These are phyloP conservation scores for Diaporthe nobilis DNA, from an alignment of 2,329 filamentous ascomycete genomes.

Conservation along the genomic window DNA sequence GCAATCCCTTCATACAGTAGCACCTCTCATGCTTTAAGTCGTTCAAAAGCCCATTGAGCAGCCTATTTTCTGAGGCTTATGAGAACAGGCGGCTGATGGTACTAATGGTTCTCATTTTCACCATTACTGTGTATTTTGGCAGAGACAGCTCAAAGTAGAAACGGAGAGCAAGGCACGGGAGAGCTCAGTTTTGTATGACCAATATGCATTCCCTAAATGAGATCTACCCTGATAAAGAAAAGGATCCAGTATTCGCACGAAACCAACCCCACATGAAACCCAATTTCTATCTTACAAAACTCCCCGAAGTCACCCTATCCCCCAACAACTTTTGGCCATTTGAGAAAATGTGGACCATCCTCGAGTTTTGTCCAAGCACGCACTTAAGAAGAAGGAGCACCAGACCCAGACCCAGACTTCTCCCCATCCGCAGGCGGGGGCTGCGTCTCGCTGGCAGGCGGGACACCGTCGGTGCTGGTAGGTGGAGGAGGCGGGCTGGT, in stretches of 20 bases:
- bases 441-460: neutral
- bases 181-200: neutral
- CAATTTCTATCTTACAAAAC: neutral
- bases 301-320: no score
- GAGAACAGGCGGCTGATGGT: no score
- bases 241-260: neutral
- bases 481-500: neutral
- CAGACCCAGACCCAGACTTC: neutral
- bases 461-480: neutral
- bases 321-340: no score
- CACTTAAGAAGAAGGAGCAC: neutral
- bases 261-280: no score
- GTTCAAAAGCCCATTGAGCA: no score
- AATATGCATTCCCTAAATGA: conserved; percentile 1
- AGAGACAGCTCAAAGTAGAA: no score
- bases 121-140: no score
- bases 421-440: neutral
- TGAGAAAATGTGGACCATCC: neutral
- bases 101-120: no score
- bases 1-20: no score
- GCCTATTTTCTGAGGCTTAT: no score
- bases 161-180: neutral
- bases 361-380: fast-evolving
- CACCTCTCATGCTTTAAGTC: no score
- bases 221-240: neutral